A percentile compares a stretch with the other conserved stretches of the same genome.
These are phyloP conservation scores for Pueraria montana DNA, from an alignment of 306 rosid genomes.

Conservation along the genomic window DNA sequence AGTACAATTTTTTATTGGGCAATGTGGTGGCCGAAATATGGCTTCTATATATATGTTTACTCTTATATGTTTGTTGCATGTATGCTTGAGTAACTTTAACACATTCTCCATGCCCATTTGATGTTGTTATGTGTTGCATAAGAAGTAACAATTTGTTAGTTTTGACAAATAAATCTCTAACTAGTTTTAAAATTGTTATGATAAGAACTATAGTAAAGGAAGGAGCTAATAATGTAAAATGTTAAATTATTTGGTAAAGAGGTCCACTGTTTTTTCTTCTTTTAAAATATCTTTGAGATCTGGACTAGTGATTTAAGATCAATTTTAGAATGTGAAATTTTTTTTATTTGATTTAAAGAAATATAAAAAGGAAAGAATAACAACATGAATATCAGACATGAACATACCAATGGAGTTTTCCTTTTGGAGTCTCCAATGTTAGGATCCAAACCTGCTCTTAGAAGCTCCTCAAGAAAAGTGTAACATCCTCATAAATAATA, in stretches of 20 bases:
- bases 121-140: constrained; percentile 80
- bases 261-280: background rate
- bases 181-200: background rate
- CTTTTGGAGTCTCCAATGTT: constrained; percentile 76
- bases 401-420: constrained; percentile 77
- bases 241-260: background rate
- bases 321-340: background rate
- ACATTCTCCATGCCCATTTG: constrained; percentile 80
- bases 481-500: too few relatives aligned
- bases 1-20: too few relatives aligned
- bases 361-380: background rate
- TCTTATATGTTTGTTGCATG: constrained; percentile 66
- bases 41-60: constrained; percentile 7
- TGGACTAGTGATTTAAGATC: background rate
- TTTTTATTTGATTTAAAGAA: background rate
- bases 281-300: background rate
- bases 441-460: constrained; percentile 81
- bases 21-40: too few relatives aligned
- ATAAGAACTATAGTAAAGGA: constrained; percentile 10
- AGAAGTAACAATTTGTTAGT: constrained; percentile 21
- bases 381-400: constrained; percentile 18
- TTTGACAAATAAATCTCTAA: constrained; percentile 27
- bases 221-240: constrained; percentile 11
- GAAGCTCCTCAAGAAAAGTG: constrained; percentile 85
- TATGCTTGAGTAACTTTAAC: constrained; percentile 73